Conservation (phyloP, 2,329 filamentous ascomycete species). For the Fusarium chlamydosporum region DNA sequence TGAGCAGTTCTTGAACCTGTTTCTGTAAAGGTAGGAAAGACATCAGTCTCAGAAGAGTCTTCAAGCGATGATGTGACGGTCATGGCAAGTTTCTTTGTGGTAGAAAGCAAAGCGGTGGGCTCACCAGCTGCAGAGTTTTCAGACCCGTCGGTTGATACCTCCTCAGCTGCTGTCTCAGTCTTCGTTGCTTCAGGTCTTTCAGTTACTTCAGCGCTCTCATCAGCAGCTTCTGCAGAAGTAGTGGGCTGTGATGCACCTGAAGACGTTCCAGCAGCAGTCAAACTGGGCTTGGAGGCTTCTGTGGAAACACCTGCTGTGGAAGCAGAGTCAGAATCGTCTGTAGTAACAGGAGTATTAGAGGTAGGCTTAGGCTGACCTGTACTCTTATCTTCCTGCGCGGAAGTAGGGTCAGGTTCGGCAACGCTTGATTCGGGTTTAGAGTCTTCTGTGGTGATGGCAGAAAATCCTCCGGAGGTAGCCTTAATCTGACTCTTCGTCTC, state of each 20-base stretch:
- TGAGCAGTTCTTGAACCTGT: conserved; percentile 27
- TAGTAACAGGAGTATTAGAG: conserved; percentile 10
- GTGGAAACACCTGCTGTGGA: conserved; percentile 11
- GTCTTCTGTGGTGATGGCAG: conserved; percentile 34
- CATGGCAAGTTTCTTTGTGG: conserved; percentile 3
- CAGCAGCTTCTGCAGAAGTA: conserved; percentile 25
- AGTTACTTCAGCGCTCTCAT: no score
- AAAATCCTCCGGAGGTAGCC: conserved; percentile 45
- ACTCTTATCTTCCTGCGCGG: background rate
- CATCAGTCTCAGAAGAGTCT: conserved; percentile 33
- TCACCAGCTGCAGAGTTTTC: conserved; percentile 42
- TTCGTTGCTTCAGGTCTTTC: conserved; percentile 21
- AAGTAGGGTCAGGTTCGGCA: conserved; percentile 17
- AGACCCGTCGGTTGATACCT: conserved; percentile 39
- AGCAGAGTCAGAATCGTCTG: conserved; percentile 8
- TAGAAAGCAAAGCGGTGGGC: conserved; percentile 27
- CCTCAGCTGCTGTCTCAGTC: conserved; percentile 35
- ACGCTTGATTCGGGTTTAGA: conserved; percentile 14
- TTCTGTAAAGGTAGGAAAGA: conserved; percentile 29
- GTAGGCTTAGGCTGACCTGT: conserved; percentile 23
- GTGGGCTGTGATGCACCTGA: conserved; percentile 28
- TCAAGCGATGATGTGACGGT: conserved; percentile 17
- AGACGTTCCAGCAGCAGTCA: conserved; percentile 9
- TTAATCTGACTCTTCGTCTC: conserved; percentile 49
- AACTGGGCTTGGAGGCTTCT: conserved; percentile 10